Conservation (phyloP, 2,329 filamentous ascomycete species). For the Fusarium robinianum region DNA sequence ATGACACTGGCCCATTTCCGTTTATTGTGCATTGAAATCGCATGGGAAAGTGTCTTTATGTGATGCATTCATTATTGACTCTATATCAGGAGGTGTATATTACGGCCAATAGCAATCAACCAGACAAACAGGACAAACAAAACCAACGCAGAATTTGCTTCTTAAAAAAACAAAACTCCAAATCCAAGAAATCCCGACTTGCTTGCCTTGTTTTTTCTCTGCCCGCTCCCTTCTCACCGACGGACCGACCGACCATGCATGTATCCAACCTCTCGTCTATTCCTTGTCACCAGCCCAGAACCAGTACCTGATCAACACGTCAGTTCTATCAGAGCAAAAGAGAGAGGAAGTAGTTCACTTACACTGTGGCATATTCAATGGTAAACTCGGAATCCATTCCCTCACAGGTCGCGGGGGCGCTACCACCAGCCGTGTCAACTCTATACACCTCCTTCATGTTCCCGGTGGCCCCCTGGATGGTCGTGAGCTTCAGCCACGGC, state of each 20-base stretch:
- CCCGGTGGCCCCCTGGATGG: slow-evolving; percentile 57
- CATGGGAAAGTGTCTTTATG: too few relatives aligned
- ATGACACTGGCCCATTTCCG: too few relatives aligned
- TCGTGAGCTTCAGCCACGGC: slow-evolving; percentile 75
- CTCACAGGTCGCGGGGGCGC: slow-evolving; percentile 72
- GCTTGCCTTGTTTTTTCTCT: too few relatives aligned
- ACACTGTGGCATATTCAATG: slow-evolving; percentile 83
- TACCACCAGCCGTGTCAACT: slow-evolving; percentile 81
- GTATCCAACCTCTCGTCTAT: not conserved
- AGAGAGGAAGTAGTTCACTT: slow-evolving; percentile 51
- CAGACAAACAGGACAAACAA: not conserved
- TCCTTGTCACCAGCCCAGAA: slow-evolving; percentile 32
- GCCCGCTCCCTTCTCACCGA: not conserved
- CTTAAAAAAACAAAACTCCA: slow-evolving; percentile 3
- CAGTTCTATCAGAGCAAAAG: slow-evolving; percentile 8
- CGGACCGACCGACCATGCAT: not conserved
- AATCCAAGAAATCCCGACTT: not conserved
- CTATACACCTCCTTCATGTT: slow-evolving; percentile 78
- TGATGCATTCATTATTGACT: too few relatives aligned
- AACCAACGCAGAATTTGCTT: not conserved
- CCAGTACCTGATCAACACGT: slow-evolving; percentile 33
- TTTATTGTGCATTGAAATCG: too few relatives aligned
- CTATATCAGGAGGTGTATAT: too few relatives aligned
- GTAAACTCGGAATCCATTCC: slow-evolving; percentile 67
- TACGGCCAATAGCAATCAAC: too few relatives aligned